Evolutionary conservation across 306 rosid genomes (phyloP).

Genomic region (Chamaecrista fasciculata): DNA sequence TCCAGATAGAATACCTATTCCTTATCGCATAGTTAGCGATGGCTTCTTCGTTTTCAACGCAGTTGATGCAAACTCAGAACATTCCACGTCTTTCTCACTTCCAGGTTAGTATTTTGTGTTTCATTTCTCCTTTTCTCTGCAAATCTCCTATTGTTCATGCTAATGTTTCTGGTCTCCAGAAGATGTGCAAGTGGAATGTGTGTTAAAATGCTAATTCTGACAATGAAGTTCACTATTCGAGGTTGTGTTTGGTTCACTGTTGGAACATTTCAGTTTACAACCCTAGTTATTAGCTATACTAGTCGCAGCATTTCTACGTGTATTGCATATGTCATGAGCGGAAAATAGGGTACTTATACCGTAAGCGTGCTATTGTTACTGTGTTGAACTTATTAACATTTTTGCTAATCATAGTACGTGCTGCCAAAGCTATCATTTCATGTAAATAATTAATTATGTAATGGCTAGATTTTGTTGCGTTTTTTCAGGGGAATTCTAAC

Average conservation of each 20-base stretch:
- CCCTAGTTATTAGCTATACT: not conserved
- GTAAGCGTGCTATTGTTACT: too few relatives aligned
- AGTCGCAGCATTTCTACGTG: not conserved
- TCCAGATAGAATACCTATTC: not conserved
- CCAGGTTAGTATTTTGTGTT: slow-evolving; percentile 39
- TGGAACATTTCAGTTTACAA: not conserved
- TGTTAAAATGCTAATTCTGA: not conserved
- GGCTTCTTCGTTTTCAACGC: slow-evolving; percentile 47
- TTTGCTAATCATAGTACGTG: not conserved
- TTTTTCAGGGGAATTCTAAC: slow-evolving; percentile 40
- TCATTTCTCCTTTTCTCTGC: not conserved
- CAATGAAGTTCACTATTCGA: not conserved
- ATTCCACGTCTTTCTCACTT: slow-evolving; percentile 33
- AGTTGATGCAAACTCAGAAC: slow-evolving; percentile 36
- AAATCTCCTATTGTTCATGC: not conserved
- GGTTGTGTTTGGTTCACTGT: not conserved
- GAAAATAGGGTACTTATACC: not conserved
- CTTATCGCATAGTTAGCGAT: slow-evolving; percentile 4
- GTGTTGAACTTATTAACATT: not conserved
- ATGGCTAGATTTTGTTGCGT: not conserved
- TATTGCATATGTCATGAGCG: not conserved
- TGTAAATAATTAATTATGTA: not conserved
- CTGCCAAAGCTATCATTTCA: not conserved
- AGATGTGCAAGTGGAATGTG: not conserved
- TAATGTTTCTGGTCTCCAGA: not conserved